These are phyloP conservation scores for Cryptococcus sp. DNA, from an alignment of 1,284 basidiomycete genomes.

Conservation along the genomic window DNA sequence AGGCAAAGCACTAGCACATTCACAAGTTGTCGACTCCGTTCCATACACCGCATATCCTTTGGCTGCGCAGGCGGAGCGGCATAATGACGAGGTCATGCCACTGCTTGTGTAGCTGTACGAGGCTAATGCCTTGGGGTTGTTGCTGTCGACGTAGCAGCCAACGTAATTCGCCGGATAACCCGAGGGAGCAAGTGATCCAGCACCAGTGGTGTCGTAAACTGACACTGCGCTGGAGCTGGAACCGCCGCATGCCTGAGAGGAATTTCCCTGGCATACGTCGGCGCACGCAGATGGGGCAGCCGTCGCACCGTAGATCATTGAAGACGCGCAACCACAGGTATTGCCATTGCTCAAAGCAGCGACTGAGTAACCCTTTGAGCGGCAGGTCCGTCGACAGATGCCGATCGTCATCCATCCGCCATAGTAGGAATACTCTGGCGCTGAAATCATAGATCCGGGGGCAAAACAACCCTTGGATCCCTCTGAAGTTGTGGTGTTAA, in stretches of 20 bases:
- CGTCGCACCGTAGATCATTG: too few species aligned
- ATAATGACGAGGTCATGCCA: conserved; percentile 23
- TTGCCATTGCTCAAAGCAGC: conserved; percentile 16
- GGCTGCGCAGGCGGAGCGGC: conserved; percentile 20
- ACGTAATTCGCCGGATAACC: conserved; percentile 24
- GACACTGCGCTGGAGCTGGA: conserved; percentile 8
- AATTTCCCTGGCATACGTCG: conserved; percentile 15
- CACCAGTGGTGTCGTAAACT: conserved; percentile 30
- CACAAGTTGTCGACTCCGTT: not conserved
- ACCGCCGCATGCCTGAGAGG: conserved; percentile 22
- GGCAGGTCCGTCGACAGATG: conserved; percentile 20
- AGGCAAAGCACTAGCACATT: not conserved
- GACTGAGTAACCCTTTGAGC: conserved; percentile 11
- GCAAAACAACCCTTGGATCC: conserved; percentile 30
- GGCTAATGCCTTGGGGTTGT: not conserved
- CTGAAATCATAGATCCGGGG: conserved; percentile 12
- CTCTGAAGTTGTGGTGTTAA: not conserved
- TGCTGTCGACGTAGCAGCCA: conserved; percentile 24
- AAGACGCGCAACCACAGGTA: conserved; percentile 6
- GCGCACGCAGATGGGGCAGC: conserved; percentile 2
- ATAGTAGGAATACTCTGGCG: not conserved
- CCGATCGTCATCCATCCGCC: conserved; percentile 11
- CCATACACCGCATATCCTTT: conserved; percentile 17
- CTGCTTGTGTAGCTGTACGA: conserved; percentile 14
- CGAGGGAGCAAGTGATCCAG: conserved; percentile 14